phyloP scores from a whole-genome alignment of 192 early-diverging fungal species.

The Gryganskiella cystojenkinii region DNA sequence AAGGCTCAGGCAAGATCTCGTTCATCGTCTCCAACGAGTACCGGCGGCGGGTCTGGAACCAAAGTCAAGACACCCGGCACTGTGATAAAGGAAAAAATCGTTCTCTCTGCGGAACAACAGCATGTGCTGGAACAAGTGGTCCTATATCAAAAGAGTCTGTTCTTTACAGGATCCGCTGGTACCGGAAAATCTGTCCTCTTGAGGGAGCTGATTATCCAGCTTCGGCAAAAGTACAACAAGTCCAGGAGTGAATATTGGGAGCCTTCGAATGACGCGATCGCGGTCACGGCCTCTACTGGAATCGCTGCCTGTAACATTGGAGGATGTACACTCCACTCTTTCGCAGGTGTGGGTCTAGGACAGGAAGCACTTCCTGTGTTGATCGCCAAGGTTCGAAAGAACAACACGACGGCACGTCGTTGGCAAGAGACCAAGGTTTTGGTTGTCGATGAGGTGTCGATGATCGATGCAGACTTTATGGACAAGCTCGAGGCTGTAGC shows the following conservation, averaged over 20 bases:
- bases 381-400: conserved; percentile 17
- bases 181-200: conserved; percentile 53
- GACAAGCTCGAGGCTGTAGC: conserved; percentile 78
- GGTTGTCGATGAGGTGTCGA: conserved; percentile 84
- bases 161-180: conserved; percentile 71
- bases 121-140: conserved; percentile 52
- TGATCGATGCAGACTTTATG: conserved; percentile 78
- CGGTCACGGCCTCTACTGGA: conserved; percentile 66
- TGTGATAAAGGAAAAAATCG: conserved; percentile 10
- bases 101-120: conserved; percentile 28
- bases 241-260: background rate
- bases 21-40: background rate
- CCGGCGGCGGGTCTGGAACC: background rate
- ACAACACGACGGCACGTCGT: conserved; percentile 51
- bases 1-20: no score
- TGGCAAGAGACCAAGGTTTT: conserved; percentile 73
- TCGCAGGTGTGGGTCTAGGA: conserved; percentile 74
- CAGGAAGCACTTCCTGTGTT: conserved; percentile 33
- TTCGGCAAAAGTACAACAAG: conserved; percentile 15
- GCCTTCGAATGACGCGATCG: conserved; percentile 36
- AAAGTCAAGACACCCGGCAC: no score
- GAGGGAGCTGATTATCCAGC: conserved; percentile 50
- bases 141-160: conserved; percentile 51
- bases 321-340: conserved; percentile 67
- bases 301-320: conserved; percentile 71